These are phyloP conservation scores for Sphaerostilbella broomeana DNA, from an alignment of 2,329 filamentous ascomycete genomes.

Conservation along the genomic window DNA sequence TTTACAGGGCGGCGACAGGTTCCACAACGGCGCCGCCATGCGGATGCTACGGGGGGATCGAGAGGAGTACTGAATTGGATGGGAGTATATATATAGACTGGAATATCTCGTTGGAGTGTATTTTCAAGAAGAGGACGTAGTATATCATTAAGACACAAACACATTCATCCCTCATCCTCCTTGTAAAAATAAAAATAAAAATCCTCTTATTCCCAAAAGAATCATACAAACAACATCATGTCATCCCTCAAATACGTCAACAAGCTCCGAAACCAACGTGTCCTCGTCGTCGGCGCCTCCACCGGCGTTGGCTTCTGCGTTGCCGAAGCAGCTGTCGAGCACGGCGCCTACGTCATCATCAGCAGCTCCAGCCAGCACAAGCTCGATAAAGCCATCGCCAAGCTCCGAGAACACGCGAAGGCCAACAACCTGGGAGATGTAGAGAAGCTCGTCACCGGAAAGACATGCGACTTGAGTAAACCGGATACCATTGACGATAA, in stretches of 20 bases:
- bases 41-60: no score
- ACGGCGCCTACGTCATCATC: slow-evolving; percentile 51
- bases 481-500: slow-evolving; percentile 28
- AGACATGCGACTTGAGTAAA: slow-evolving; percentile 18
- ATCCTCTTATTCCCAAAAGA: no score
- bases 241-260: slow-evolving; percentile 24
- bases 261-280: slow-evolving; percentile 30
- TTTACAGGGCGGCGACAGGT: no score
- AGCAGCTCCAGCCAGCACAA: slow-evolving; percentile 49
- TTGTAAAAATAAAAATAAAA: no score
- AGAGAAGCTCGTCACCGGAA: slow-evolving; percentile 18
- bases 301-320: slow-evolving; percentile 57
- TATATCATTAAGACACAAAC: no score
- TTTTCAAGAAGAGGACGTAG: no score
- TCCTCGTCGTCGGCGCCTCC: slow-evolving; percentile 58
- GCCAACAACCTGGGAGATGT: slow-evolving; percentile 30
- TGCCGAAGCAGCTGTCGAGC: slow-evolving; percentile 50
- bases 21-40: no score
- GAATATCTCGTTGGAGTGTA: no score
- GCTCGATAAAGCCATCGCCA: slow-evolving; percentile 39
- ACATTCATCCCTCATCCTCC: no score
- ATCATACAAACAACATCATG: neutral
- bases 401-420: slow-evolving; percentile 28
- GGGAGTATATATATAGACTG: no score
- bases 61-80: no score